Conservation (phyloP, 345 rosid genomes). For the Eucalyptus sp. region DNA sequence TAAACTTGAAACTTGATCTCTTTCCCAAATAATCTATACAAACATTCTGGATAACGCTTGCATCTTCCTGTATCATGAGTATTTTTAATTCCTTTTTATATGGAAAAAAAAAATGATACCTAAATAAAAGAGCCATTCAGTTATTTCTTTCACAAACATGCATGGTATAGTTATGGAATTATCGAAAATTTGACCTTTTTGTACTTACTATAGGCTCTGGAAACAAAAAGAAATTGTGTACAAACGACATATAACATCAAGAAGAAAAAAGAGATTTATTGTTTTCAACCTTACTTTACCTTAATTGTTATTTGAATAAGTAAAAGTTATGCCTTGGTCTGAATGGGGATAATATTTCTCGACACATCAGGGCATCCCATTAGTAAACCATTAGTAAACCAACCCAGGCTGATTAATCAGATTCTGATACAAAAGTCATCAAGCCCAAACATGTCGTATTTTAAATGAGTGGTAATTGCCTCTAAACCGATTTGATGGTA, state of each 20-base stretch:
- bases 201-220: rapidly evolving
- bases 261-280: background rate
- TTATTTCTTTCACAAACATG: background rate
- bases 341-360: background rate
- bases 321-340: rapidly evolving
- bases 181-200: rapidly evolving
- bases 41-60: rapidly evolving
- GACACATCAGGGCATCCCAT: rapidly evolving
- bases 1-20: background rate
- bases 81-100: too few species aligned
- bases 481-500: background rate
- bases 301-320: too few species aligned
- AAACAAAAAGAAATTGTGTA: background rate
- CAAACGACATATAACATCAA: background rate
- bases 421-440: background rate
- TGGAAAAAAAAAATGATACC: too few species aligned
- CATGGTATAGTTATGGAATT: rapidly evolving
- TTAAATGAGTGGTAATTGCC: background rate
- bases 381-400: background rate
- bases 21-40: rapidly evolving
- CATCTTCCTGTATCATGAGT: background rate
- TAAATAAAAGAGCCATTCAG: rapidly evolving
- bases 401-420: background rate
- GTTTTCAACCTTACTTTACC: background rate
- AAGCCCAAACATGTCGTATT: background rate